Conservation (phyloP, 2,329 filamentous ascomycete species). For the Aureobasidium sp. region DNA sequence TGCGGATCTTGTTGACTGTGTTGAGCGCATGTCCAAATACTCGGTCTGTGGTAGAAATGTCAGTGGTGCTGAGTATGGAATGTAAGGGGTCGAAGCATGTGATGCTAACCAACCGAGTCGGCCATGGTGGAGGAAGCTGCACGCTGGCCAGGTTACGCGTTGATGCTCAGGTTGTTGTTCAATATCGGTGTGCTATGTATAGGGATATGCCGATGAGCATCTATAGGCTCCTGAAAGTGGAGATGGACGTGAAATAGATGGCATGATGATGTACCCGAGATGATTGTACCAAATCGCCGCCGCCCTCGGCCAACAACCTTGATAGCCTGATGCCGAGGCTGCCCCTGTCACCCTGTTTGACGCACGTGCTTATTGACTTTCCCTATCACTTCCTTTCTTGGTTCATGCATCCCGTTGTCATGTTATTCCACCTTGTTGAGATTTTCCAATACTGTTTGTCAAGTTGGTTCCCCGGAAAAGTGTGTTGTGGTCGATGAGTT, state of each 20-base stretch:
- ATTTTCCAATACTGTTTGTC: no score
- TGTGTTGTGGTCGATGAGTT: not conserved
- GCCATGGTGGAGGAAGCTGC: slow-evolving; percentile 19
- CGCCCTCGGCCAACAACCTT: slow-evolving; percentile 11
- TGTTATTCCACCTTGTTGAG: no score
- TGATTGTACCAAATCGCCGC: not conserved
- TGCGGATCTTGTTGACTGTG: slow-evolving; percentile 96
- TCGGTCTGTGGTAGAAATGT: slow-evolving; percentile 51
- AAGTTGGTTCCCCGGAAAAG: not conserved
- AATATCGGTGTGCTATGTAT: not conserved
- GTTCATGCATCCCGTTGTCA: not conserved
- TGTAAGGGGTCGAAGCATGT: not conserved
- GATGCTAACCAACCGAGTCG: slow-evolving; percentile 25
- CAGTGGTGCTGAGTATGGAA: not conserved
- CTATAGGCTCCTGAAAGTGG: not conserved
- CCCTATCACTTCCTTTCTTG: not conserved
- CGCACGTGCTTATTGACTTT: not conserved
- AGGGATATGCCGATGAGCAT: not conserved
- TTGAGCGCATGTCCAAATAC: slow-evolving; percentile 99
- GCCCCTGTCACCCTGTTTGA: not conserved
- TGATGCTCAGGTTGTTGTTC: not conserved
- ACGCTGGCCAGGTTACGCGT: not conserved
- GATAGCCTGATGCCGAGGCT: slow-evolving; percentile 11
- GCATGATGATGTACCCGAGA: slow-evolving; percentile 10
- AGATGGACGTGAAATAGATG: not conserved